These are phyloP conservation scores for Tuber magnatum DNA, from an alignment of 495 filamentous ascomycete genomes.

Conservation along the genomic window DNA sequence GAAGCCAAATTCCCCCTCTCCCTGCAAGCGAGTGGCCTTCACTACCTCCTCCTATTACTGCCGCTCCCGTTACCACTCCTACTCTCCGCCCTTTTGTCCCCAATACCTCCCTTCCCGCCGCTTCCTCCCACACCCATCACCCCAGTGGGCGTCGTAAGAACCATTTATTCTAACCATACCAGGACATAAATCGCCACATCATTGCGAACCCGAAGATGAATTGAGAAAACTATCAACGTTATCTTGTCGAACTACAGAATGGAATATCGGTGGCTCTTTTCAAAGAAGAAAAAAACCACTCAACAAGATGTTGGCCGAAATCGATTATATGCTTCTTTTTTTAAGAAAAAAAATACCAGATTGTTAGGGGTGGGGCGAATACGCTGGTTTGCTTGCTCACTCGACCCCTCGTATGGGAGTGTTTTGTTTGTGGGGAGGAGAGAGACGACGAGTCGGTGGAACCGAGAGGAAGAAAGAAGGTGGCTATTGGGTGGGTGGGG, in stretches of 20 bases:
- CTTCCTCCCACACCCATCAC: conserved; percentile 1
- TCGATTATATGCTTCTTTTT: conserved; percentile 2
- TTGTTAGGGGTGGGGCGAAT: neutral
- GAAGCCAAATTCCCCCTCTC: neutral
- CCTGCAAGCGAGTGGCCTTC: neutral
- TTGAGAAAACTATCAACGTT: neutral
- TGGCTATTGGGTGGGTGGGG: neutral
- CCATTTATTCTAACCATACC: neutral
- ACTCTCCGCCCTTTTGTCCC: neutral
- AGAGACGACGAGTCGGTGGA: neutral
- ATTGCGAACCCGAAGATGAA: neutral
- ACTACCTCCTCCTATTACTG: neutral
- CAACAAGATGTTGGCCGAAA: conserved; percentile 4
- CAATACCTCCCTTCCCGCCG: neutral
- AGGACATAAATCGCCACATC: neutral
- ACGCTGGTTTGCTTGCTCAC: neutral
- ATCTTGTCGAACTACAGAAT: neutral
- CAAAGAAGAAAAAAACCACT: neutral
- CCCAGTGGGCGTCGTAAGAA: neutral
- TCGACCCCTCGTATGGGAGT: neutral
- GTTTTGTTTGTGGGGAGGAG: conserved; percentile 1
- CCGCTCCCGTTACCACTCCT: neutral
- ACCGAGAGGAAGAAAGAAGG: neutral
- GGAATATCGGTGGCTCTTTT: neutral
- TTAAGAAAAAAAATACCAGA: neutral